Conservation (phyloP, 2,329 filamentous ascomycete genomes). For the Fusarium coffeatum region DNA sequence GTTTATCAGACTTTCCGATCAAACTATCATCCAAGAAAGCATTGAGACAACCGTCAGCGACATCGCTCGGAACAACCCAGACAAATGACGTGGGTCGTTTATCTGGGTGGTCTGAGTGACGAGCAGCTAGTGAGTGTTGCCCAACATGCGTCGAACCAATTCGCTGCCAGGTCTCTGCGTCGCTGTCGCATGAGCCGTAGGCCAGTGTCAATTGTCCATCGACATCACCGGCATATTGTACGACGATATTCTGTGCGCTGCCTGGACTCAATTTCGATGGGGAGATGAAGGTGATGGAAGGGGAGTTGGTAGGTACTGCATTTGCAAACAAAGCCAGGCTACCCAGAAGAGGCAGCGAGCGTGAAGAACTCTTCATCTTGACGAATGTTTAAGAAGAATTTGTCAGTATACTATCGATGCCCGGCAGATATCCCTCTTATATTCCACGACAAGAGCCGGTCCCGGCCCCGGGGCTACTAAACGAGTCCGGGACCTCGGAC, state of each 20-base stretch:
- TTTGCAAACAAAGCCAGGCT: not conserved
- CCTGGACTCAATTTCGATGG: not conserved
- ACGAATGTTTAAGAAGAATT: not conserved
- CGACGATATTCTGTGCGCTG: constrained; percentile 38
- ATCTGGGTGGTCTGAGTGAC: constrained; percentile 33
- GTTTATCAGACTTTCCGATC: constrained; percentile 32
- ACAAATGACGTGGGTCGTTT: constrained; percentile 38
- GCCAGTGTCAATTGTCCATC: constrained; percentile 35
- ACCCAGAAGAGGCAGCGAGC: accelerated
- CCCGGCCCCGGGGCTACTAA: not conserved
- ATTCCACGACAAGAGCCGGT: not conserved
- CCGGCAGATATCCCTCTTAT: not conserved
- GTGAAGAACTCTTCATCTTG: not conserved
- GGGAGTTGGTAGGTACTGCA: not conserved
- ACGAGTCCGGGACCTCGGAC: not conserved
- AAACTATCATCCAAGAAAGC: constrained; percentile 37
- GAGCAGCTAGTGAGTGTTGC: constrained; percentile 34
- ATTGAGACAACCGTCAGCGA: constrained; percentile 32
- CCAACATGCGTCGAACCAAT: constrained; percentile 43
- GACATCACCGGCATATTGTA: constrained; percentile 34
- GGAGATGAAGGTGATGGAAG: not conserved
- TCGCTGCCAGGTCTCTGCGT: constrained; percentile 15
- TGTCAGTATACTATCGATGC: not conserved
- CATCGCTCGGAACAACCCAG: constrained; percentile 28
- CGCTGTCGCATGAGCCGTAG: constrained; percentile 33